phyloP scores from a whole-genome alignment of 805 yeast species.

The Teunomyces tritomae region DNA sequence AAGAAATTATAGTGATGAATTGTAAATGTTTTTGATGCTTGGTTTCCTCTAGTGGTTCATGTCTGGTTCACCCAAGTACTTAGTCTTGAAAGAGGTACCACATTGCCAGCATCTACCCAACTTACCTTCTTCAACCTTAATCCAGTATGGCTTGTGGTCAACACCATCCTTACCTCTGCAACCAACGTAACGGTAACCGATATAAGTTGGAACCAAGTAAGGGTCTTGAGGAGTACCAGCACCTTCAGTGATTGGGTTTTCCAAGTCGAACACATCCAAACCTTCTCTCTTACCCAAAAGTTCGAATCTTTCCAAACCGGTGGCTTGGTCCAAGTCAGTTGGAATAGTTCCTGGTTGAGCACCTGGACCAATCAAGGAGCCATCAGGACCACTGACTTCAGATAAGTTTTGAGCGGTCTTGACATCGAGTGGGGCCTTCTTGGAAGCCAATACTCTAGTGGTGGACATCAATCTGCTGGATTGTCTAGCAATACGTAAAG shows the following conservation, averaged over 20 bases:
- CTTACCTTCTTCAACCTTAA: constrained; percentile 78
- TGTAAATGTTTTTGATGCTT: constrained; percentile 3
- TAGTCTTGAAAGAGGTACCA: constrained; percentile 89
- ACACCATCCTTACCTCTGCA: constrained; percentile 91
- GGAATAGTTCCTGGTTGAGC: constrained; percentile 84
- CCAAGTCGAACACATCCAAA: constrained; percentile 87
- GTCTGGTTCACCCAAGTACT: constrained; percentile 80
- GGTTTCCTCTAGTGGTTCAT: constrained; percentile 49
- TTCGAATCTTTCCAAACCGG: constrained; percentile 98
- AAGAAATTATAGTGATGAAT: constrained; percentile 2
- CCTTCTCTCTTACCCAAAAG: constrained; percentile 92
- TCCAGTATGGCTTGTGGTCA: constrained; percentile 88
- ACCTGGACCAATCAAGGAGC: constrained; percentile 86
- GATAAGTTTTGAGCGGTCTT: constrained; percentile 67
- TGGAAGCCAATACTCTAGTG: constrained; percentile 27
- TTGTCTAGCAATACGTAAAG: constrained; percentile 35
- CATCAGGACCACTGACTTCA: constrained; percentile 73
- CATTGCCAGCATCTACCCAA: constrained; percentile 98
- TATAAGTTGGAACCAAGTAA: constrained; percentile 82
- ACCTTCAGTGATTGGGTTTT: constrained; percentile 85
- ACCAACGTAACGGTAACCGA: constrained; percentile 92
- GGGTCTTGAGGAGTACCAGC: constrained; percentile 90
- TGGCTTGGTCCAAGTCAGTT: constrained; percentile 92
- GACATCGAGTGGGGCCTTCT: constrained; percentile 32
- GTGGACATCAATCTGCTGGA: constrained; percentile 33